Evolutionary conservation across 441 rosid genomes (phyloP), one percentile per base, ranked within the genome.

Genomic region (Populus trichocarpa): DNA sequence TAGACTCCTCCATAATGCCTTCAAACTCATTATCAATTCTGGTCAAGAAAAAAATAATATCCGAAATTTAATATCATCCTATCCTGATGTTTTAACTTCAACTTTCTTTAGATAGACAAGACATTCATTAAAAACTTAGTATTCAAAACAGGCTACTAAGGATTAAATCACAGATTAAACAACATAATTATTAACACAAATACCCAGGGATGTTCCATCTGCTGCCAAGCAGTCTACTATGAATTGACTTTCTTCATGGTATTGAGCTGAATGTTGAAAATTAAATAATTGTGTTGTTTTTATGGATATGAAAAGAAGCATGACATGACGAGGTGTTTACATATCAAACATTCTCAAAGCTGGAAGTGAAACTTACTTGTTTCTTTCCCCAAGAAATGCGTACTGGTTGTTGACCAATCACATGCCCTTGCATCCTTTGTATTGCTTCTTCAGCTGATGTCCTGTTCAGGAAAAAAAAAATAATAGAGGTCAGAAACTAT

Each of bases 331-430:
- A 35, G 6, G 66, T 63, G 50, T 9, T 50, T 75, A 32, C 6
- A 40, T 33, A 40, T 64, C 68, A 78, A 71, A 30, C 11, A 66
- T 40, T 30, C 70, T 32, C 72, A 72, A 32, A 73, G 64, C 18
- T 30, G 46, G 63, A 74, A 59, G 8, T 28, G 16, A 76, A 73
- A 28, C 18, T 40, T 82, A 90, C 99, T 97, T 94, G 97, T 86
- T 92, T 90, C 86, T 87, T 90, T 82, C 97, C 97, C 97, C 98
- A 96, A 57, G 97, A 90, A 79, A 96, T 78, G 74, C 96, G 94
- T 70, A 96, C 93, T 30, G 88, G 85, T 78, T 91, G 97, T 86
- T 94, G 97, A 87, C 99, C 99, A 84, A 96, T 92, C 86, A 90
- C 74, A 69, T 89, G 91, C 59, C 96, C 98, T 79, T 96, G 97